Evolutionary conservation across 192 early-diverging fungal genomes (phyloP), one percentile per base, ranked within the genome.

Genomic region (Gamsiella multidivaricata): DNA sequence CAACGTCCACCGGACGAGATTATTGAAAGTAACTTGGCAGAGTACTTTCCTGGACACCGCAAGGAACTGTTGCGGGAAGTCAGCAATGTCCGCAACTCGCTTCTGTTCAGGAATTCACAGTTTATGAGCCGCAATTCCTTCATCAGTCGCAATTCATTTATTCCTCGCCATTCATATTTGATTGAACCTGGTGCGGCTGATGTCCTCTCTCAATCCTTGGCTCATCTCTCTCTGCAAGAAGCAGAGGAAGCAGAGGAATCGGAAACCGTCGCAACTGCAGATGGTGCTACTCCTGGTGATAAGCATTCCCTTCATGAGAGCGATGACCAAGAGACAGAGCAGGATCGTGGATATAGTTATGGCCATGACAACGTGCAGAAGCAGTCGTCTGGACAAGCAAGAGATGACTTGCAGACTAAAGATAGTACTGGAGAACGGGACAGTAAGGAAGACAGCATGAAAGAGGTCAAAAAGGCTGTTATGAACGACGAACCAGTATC

Each of bases 1-100:
- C 96, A 98, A 75, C 91, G 97, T 11, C 97, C 97, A 11, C 94
- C 93, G 0, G 94, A 95, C 12, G 95, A 97, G 80, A 84, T 94
- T 41, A 97, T 99, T 74, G 94, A 92, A 26, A 92, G 92, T 64
- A 93, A 97, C 62, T 86, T 99, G 37, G 87, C 91, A 53, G 91
- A 94, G 63, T 99, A 94, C 79, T 99, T 99, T 76, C 96, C 97
- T 3, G 81, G 81, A 15, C 81, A 83, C 60, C 64, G 74, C 69
- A 80, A 83, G 42, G 83, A 80, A 49, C 54, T 70, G 10, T 54
- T 80, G 47, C 51, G 71, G 34, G 71, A 70, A 31, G 62, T 79
- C 72, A 67, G 61, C 54, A 63, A 72, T 67, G 62, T 74, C 15
- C 74, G 74, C 43, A 78, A 54, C 46, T 78, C 74, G 23, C 54